phyloP scores from a whole-genome alignment of 2,329 filamentous ascomycete species.

The Diaporthe caulivora region DNA sequence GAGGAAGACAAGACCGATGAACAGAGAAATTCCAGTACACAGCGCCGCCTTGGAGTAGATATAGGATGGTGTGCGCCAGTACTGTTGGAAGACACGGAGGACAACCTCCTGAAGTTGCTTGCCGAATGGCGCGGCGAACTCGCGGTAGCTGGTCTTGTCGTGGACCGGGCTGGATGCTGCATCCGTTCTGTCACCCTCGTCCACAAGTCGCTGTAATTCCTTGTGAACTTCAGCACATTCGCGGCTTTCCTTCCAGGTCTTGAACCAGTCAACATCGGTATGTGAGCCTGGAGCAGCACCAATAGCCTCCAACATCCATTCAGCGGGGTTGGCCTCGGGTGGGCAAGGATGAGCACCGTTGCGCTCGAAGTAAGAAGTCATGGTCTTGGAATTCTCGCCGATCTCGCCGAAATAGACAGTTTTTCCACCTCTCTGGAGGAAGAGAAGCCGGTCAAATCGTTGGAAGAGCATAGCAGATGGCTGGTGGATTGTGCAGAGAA shows the following conservation, averaged over 20 bases:
- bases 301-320: conserved; percentile 79
- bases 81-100: conserved; percentile 75
- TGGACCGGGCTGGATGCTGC: conserved; percentile 45
- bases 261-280: conserved; percentile 75
- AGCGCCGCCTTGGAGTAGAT: conserved; percentile 77
- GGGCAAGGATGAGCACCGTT: conserved; percentile 77
- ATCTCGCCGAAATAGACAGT: conserved; percentile 85
- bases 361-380: conserved; percentile 82
- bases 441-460: conserved; percentile 83
- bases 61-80: conserved; percentile 79
- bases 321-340: conserved; percentile 80
- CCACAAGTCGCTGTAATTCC: conserved; percentile 69
- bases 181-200: conserved; percentile 45
- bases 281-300: conserved; percentile 74
- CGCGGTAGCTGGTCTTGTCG: conserved; percentile 59
- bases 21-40: conserved; percentile 65
- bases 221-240: conserved; percentile 68
- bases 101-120: conserved; percentile 72
- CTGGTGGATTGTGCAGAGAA: conserved; percentile 96
- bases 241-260: conserved; percentile 69
- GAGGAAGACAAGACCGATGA: conserved; percentile 79
- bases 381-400: conserved; percentile 74
- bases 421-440: conserved; percentile 78
- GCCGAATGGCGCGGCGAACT: conserved; percentile 78
- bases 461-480: conserved; percentile 93